Evolutionary conservation across 345 rosid genomes (phyloP).

Genomic region (Gossypium raimondii): DNA sequence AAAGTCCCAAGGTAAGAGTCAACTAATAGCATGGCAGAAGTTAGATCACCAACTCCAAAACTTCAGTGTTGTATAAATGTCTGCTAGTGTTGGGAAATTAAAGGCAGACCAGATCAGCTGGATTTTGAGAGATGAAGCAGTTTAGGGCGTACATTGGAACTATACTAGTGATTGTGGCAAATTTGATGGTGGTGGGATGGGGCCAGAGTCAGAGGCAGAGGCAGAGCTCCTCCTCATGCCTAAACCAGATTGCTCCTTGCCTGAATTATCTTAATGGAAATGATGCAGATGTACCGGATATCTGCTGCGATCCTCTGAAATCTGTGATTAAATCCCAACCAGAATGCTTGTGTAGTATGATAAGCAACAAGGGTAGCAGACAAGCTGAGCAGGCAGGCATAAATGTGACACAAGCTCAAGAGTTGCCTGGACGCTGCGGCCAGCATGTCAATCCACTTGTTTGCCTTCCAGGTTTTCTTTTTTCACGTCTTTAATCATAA

Average conservation of each 20-base stretch:
- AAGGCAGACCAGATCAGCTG: background rate
- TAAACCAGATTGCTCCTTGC: slow-evolving; percentile 58
- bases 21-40: background rate
- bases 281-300: slow-evolving; percentile 39
- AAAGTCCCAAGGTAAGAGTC: background rate
- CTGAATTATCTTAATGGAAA: slow-evolving; percentile 51
- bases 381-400: slow-evolving; percentile 59
- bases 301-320: slow-evolving; percentile 66
- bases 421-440: slow-evolving; percentile 67
- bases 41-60: slow-evolving; percentile 11
- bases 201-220: slow-evolving; percentile 9
- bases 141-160: background rate
- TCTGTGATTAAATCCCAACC: slow-evolving; percentile 46
- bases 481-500: too few species aligned
- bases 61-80: background rate
- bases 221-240: slow-evolving; percentile 27
- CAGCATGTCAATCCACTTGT: slow-evolving; percentile 55
- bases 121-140: background rate
- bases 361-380: slow-evolving; percentile 51
- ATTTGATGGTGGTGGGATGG: background rate
- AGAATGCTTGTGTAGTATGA: slow-evolving; percentile 54
- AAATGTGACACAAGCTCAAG: slow-evolving; percentile 54
- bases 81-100: background rate
- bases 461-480: slow-evolving; percentile 36
- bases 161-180: background rate